Evolutionary conservation across 768 basidiomycete genomes (phyloP), one percentile per base, ranked within the genome.

Genomic region (Cystobasidiopsis lactophilus): DNA sequence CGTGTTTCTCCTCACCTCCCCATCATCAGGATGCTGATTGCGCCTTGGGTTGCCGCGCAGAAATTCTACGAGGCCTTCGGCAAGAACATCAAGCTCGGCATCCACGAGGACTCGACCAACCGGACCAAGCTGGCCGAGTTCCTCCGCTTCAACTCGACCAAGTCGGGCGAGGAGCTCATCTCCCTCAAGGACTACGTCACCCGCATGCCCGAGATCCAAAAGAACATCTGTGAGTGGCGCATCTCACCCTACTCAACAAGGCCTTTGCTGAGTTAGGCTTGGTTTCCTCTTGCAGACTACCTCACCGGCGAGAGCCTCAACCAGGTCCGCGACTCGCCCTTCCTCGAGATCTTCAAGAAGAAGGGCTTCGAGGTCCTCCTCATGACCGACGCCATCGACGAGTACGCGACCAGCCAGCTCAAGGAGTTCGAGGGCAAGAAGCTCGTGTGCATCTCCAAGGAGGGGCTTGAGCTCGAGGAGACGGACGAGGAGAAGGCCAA

Each of bases 161-260:
- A 86, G 74, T 74, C 85, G 2, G 64, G 70, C 35, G 91, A 98
- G 61, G 91, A 96, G 73, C 73, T 75, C 69, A 81, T 78, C 52
- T 91, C 88, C 27, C 77, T 98, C 65, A 95, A 95, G 71, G 91
- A 98, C 73, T 98, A 96, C 74, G 91, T 95, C 68, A 95, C 88
- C 51, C 91, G 91, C 63, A 95, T 93, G 89, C 91, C 89, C 57
- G 86, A 95, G 72, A 75, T 86, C 59, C 91, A 98, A 70, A 95
- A 95, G 70, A 83, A 85, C 60, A 85, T 98, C 69, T 98, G 46
- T 48, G 24, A 16, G 46, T 44, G n/a, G 10, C n/a, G 10, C 11
- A 18, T 14, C 18, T 16, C 19, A 24, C 19, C 18, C 23, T 26
- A 5, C 11, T 48, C 5, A 9, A 7, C 9, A 23, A 10, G 19